phyloP scores from a whole-genome alignment of 2,329 filamentous ascomycete genomes.

The Alternaria ventricosa region DNA sequence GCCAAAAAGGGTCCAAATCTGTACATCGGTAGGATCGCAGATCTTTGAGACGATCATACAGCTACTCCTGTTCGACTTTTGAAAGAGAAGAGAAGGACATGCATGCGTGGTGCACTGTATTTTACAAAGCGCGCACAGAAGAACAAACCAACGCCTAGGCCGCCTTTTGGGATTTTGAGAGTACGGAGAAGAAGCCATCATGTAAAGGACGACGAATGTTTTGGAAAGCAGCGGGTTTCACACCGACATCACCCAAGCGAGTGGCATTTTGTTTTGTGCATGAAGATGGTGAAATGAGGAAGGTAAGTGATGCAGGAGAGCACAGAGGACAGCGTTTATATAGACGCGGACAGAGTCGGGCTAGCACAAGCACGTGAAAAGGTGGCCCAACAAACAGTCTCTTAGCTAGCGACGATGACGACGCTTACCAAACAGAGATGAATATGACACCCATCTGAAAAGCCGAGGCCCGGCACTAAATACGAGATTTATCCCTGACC shows the following conservation, averaged over 20 bases:
- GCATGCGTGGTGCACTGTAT: rapidly evolving
- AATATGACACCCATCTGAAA: background rate
- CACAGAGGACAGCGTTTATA: background rate
- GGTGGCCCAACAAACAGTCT: background rate
- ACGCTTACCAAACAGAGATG: background rate
- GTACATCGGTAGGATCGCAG: background rate
- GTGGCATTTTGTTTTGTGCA: background rate
- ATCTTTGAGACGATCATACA: background rate
- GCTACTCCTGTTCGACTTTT: rapidly evolving
- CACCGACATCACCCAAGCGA: no score
- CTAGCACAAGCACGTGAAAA: background rate
- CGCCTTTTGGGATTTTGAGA: background rate
- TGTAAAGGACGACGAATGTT: background rate
- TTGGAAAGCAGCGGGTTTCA: background rate
- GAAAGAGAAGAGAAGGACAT: background rate
- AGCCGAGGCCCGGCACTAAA: background rate
- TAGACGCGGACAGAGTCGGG: background rate
- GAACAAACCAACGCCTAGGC: background rate
- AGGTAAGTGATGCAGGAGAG: background rate
- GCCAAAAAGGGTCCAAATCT: background rate
- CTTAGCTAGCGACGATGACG: background rate
- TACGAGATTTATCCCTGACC: background rate
- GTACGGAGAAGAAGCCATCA: background rate
- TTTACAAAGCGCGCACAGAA: background rate
- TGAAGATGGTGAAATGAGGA: background rate